Evolutionary conservation across 2,329 filamentous ascomycete genomes (phyloP).

Genomic region (Knufia fluminis): DNA sequence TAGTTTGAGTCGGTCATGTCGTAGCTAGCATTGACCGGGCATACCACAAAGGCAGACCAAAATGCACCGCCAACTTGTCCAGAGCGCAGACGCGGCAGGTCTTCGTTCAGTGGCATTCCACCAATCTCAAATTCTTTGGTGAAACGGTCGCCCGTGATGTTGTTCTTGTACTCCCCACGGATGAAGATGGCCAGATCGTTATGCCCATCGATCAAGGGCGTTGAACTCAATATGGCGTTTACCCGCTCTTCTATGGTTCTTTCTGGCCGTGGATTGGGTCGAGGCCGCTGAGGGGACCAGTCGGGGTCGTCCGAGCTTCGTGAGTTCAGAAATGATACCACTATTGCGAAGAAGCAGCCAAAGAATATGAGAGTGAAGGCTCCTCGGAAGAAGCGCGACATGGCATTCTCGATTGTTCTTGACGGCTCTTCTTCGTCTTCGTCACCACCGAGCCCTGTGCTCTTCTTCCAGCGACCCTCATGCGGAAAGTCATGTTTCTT

Average conservation of each 20-base stretch:
- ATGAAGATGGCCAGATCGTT: constrained; percentile 76
- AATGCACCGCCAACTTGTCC: constrained; percentile 67
- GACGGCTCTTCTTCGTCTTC: constrained; percentile 14
- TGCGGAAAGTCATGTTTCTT: background rate
- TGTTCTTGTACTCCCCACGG: constrained; percentile 58
- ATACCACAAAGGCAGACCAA: constrained; percentile 74
- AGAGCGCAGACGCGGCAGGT: constrained; percentile 62
- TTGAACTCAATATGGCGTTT: constrained; percentile 35
- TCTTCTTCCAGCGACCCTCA: background rate
- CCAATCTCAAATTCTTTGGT: constrained; percentile 64
- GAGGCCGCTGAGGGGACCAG: background rate
- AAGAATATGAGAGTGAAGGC: constrained; percentile 17
- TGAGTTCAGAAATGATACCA: constrained; percentile 16
- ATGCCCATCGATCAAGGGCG: constrained; percentile 63
- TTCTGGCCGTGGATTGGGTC: constrained; percentile 6
- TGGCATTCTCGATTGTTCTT: background rate
- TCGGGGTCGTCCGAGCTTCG: background rate
- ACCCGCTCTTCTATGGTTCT: constrained; percentile 32
- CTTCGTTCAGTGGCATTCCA: constrained; percentile 60
- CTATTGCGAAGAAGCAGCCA: constrained; percentile 18
- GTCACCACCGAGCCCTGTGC: constrained; percentile 9
- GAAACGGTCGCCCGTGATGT: constrained; percentile 67
- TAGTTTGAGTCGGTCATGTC: constrained; percentile 25
- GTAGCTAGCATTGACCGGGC: constrained; percentile 56
- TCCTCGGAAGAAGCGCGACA: constrained; percentile 2